Conservation (phyloP, 768 basidiomycete species). For the Tricholoma flavovirens region DNA sequence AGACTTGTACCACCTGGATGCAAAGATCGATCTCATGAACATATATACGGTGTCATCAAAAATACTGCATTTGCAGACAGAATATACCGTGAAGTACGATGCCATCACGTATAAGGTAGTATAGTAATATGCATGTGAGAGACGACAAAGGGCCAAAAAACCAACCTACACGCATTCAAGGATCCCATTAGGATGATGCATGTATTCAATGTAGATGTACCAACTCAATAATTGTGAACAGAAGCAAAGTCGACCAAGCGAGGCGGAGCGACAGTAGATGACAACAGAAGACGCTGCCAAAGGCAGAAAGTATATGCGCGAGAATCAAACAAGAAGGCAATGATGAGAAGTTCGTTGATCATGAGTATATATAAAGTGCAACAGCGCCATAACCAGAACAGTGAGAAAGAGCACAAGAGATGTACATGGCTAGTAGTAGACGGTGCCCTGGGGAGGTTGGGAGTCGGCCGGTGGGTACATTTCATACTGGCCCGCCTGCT, state of each 20-base stretch:
- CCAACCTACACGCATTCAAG: conserved; percentile 3
- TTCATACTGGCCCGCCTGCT: conserved; percentile 61
- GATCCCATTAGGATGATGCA: conserved; percentile 1
- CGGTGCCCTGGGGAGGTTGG: conserved; percentile 42
- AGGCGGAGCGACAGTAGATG: conserved; percentile 3
- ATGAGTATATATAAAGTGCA: conserved; percentile 7
- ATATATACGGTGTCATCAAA: too few relatives aligned
- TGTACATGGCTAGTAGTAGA: conserved; percentile 50
- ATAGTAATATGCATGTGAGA: conserved; percentile 1
- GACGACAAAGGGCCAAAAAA: background rate
- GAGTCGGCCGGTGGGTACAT: conserved; percentile 48
- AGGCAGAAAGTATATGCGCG: background rate
- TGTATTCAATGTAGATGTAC: conserved; percentile 5
- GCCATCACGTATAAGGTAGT: conserved; percentile 1
- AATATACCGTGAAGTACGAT: background rate
- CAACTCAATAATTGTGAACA: conserved; percentile 2
- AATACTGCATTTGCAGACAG: background rate
- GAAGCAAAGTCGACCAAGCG: background rate
- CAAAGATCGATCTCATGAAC: too few relatives aligned
- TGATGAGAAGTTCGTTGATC: conserved; percentile 5
- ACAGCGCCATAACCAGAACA: background rate
- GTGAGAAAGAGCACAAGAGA: conserved; percentile 1
- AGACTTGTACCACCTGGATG: too few relatives aligned
- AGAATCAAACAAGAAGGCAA: conserved; percentile 4
- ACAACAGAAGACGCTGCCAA: conserved; percentile 4